Evolutionary conservation across 1,284 basidiomycete species (phyloP).

Genomic region (Spongispora temasekensis): DNA sequence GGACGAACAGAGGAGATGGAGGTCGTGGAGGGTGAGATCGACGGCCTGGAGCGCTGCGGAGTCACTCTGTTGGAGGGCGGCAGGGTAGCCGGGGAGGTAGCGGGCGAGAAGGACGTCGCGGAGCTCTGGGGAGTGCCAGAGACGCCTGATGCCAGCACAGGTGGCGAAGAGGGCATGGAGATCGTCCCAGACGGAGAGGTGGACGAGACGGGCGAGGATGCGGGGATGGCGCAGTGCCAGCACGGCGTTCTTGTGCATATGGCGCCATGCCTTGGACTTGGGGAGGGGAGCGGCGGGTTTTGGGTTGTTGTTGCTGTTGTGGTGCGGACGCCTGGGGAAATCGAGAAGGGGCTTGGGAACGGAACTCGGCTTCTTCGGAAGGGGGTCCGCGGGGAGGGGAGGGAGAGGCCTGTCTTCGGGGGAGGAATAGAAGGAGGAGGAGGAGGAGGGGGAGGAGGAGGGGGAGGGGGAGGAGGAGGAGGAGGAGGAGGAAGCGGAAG

Average conservation of each 20-base stretch:
- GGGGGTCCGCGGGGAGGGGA: constrained; percentile 13
- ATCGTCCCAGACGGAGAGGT: constrained; percentile 52
- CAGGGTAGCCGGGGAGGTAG: constrained; percentile 59
- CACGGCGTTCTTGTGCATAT: constrained; percentile 29
- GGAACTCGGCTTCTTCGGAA: background rate
- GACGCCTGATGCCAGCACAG: constrained; percentile 46
- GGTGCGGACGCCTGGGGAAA: background rate
- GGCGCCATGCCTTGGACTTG: constrained; percentile 28
- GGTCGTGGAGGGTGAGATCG: constrained; percentile 54
- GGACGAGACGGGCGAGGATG: constrained; percentile 47
- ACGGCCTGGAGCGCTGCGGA: constrained; percentile 45
- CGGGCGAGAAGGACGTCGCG: constrained; percentile 57
- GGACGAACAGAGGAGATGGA: constrained; percentile 62
- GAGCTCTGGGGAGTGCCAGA: constrained; percentile 44
- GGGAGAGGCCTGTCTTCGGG: constrained; percentile 25
- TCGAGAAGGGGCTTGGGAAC: background rate
- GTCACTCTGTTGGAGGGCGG: constrained; percentile 45
- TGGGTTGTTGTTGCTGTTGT: constrained; percentile 13
- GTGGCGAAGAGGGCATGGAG: constrained; percentile 53
- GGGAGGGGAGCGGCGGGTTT: constrained; percentile 5
- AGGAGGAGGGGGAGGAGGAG: constrained; percentile 12
- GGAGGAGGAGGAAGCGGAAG: constrained; percentile 35
- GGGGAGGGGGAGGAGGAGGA: constrained; percentile 30
- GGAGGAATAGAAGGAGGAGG: constrained; percentile 12
- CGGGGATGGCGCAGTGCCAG: constrained; percentile 41